A percentile compares a stretch with the other conserved stretches of the same genome.
Evolutionary conservation across 1,284 basidiomycete species (phyloP).

Genomic region (Ceratobasidium sp.): DNA sequence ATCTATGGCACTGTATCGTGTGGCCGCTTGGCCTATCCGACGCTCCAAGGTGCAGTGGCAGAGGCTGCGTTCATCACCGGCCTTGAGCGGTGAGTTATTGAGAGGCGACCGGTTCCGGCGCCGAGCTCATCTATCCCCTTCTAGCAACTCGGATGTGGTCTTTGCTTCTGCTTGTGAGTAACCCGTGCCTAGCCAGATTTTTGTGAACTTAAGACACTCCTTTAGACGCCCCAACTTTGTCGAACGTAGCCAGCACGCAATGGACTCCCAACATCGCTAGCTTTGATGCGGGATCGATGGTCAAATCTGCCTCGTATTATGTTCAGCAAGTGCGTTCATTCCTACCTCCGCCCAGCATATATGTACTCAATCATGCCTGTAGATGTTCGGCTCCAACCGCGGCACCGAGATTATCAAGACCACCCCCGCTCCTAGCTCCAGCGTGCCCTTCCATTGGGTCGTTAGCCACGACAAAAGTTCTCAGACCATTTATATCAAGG

Average conservation of each 20-base stretch:
- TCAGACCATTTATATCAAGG: conserved; percentile 44
- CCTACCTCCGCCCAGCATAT: conserved; percentile 10
- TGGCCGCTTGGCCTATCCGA: conserved; percentile 58
- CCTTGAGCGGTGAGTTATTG: conserved; percentile 54
- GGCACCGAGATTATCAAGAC: conserved; percentile 57
- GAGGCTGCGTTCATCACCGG: conserved; percentile 61
- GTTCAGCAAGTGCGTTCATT: conserved; percentile 54
- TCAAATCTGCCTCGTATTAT: conserved; percentile 59
- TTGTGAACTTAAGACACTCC: neutral
- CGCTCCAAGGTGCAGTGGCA: conserved; percentile 57
- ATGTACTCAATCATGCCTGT: neutral
- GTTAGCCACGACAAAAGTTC: conserved; percentile 53
- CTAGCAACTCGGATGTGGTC: conserved; percentile 58
- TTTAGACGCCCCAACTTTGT: conserved; percentile 52
- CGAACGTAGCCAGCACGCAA: conserved; percentile 59
- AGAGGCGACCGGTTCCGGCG: no score
- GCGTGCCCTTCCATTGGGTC: conserved; percentile 57
- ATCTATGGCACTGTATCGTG: conserved; percentile 50
- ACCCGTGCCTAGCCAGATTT: neutral
- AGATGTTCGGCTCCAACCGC: conserved; percentile 58
- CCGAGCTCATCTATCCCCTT: neutral
- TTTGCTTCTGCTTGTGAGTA: conserved; percentile 57
- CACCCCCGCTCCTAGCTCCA: conserved; percentile 54
- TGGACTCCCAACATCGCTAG: conserved; percentile 62
- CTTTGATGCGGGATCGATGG: conserved; percentile 57